These are phyloP conservation scores for Lactarius sanguifluus DNA, from an alignment of 768 basidiomycete genomes.

Conservation along the genomic window DNA sequence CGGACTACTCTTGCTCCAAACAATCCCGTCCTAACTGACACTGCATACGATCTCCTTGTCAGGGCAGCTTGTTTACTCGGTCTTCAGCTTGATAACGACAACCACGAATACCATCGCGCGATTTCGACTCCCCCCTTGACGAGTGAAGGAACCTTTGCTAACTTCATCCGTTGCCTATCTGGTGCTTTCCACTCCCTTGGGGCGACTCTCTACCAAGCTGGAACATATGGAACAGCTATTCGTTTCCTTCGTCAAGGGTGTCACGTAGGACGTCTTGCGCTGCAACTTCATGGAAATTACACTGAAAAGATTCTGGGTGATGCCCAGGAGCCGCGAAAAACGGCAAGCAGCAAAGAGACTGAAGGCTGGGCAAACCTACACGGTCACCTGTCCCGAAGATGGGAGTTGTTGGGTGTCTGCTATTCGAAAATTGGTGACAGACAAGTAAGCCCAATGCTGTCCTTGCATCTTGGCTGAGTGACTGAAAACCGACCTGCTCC, in stretches of 20 bases:
- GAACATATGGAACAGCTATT: constrained; percentile 59
- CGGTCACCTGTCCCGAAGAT: constrained; percentile 67
- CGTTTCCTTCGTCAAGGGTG: constrained; percentile 68
- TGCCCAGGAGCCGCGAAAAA: constrained; percentile 32
- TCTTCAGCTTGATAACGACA: constrained; percentile 11
- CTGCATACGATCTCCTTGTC: constrained; percentile 48
- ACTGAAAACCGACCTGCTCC: constrained; percentile 6
- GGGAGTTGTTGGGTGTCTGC: constrained; percentile 81
- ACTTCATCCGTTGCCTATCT: constrained; percentile 66
- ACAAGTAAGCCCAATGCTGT: constrained; percentile 47
- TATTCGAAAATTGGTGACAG: constrained; percentile 76
- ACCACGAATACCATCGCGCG: constrained; percentile 3
- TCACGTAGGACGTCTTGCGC: constrained; percentile 48
- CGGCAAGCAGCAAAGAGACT: constrained; percentile 29
- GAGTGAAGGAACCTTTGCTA: constrained; percentile 37
- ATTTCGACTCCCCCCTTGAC: background rate
- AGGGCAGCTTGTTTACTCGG: constrained; percentile 40
- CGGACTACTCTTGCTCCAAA: constrained; percentile 42
- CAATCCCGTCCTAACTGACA: constrained; percentile 48
- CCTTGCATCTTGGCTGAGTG: constrained; percentile 8
- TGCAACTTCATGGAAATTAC: constrained; percentile 33
- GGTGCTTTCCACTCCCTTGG: constrained; percentile 71
- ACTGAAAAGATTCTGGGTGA: constrained; percentile 25
- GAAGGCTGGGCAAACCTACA: constrained; percentile 58
- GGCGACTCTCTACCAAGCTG: constrained; percentile 66